phyloP scores from a whole-genome alignment of 2,329 filamentous ascomycete genomes.

The Neonectria ditissima region DNA sequence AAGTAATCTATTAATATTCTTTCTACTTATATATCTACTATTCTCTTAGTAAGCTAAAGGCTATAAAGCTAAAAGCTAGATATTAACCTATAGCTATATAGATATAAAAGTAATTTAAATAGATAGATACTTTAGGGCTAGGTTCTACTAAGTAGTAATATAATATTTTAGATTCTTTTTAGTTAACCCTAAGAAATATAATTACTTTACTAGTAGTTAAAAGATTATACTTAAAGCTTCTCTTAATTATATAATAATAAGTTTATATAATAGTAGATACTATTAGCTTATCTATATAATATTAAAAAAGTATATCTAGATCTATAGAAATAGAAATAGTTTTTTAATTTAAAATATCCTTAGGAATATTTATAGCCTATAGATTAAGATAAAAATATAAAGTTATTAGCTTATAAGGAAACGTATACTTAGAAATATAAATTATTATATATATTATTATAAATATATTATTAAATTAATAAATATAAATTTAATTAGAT shows the following conservation, averaged over 20 bases:
- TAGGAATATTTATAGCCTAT: not conserved
- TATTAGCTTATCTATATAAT: slow-evolving; percentile 50
- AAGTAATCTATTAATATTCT: not conserved
- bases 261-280: slow-evolving; percentile 59
- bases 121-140: slow-evolving; percentile 37
- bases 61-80: slow-evolving; percentile 47
- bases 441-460: slow-evolving; percentile 31
- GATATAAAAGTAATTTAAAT: slow-evolving; percentile 33
- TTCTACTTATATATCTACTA: not conserved
- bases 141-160: slow-evolving; percentile 50
- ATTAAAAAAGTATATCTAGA: not conserved
- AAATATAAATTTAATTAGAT: not conserved
- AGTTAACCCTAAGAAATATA: slow-evolving; percentile 56
- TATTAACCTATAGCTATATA: slow-evolving; percentile 47
- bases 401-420: slow-evolving; percentile 58
- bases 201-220: slow-evolving; percentile 53
- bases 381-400: slow-evolving; percentile 35
- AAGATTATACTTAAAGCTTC: slow-evolving; percentile 56
- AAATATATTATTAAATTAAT: slow-evolving; percentile 18
- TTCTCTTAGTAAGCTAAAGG: slow-evolving; percentile 32
- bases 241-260: slow-evolving; percentile 62
- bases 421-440: slow-evolving; percentile 58
- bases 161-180: slow-evolving; percentile 42
- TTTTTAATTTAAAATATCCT: not conserved
- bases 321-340: not conserved